Base-by-base conservation (phyloP, 257 asterid genomes). In the Lycium barbarum region DNA sequence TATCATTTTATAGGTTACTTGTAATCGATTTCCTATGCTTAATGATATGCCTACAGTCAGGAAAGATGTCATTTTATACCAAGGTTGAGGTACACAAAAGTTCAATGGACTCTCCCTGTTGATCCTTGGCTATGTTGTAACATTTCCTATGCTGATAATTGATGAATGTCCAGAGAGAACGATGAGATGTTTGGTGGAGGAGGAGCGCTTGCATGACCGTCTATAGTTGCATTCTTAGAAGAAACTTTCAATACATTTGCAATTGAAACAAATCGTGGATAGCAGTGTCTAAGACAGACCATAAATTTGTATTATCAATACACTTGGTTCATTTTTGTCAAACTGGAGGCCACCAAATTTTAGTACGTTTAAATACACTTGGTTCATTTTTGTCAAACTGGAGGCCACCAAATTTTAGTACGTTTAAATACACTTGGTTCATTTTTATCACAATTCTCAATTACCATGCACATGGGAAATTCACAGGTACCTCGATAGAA, bases 101-200 rank as follows among this genome's bases (percentile, higher is more conserved):
- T 20, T 14, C 36, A 62, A 62, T 9, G 36, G 12, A 62, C 68
- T 20, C 66, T 15, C 9, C 62, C 6, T 15, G 22, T 15, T 57
- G 62, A 57, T 59, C 65, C 65, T 59, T 59, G 33, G 26, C 35
- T 61, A 61, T 61, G 36, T 61, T 8, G 67, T 20, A 61, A 61
- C 13, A 58, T 26, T 58, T 58, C 18, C 65, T 26, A 0, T 26
- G 33, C 33, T 26, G 33, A 26, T 26, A 26, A 26, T 26, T 26
- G 33, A 26, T 26, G 33, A 26, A 26, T 26, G 33, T 26, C 33
- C 33, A 26, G 33, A 26, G 33, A 26, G 1, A 26, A 26, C 33
- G 98, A 94, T 87, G 97, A 95, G 90, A 95, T 93, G 99, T 84
- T 92, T 73, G 99, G 99, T 55, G 89, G 93, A 14, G 99, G 97